Percentiles rank a stretch among this genome's conserved stretches.
phyloP scores from a whole-genome alignment of 345 rosid species.

The Ricinus communis region DNA sequence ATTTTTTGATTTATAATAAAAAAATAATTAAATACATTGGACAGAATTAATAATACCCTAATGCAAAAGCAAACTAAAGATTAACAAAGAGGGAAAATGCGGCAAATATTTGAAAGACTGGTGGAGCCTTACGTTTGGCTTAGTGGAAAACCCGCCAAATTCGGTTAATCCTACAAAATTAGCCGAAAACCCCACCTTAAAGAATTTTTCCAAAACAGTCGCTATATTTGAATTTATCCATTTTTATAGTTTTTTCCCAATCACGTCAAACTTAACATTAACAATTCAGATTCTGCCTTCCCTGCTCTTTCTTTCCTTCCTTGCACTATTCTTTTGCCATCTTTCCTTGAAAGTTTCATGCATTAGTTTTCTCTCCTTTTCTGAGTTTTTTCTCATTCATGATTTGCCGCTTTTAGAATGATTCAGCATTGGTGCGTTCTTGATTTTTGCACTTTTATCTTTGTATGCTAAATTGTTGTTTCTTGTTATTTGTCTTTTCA shows the following conservation, averaged over 20 bases:
- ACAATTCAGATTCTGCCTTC: background rate
- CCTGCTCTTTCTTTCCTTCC: background rate
- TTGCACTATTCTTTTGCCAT: background rate
- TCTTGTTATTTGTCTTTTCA: background rate
- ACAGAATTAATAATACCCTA: too few species aligned
- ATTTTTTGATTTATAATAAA: too few species aligned
- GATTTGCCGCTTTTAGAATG: background rate
- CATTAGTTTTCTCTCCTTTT: background rate
- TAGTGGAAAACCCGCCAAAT: conserved; percentile 29
- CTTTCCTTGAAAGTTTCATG: background rate
- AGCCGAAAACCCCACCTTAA: background rate
- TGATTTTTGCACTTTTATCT: background rate
- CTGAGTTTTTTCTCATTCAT: background rate
- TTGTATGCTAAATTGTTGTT: background rate
- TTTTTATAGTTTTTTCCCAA: conserved; percentile 8
- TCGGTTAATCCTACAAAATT: conserved; percentile 27
- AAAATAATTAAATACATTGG: too few species aligned
- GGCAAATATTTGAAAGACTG: too few species aligned
- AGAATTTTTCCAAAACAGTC: conserved; percentile 13
- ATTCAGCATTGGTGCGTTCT: conserved; percentile 4
- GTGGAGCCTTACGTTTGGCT: background rate
- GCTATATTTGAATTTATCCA: background rate
- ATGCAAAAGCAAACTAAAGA: too few species aligned
- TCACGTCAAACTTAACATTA: too few species aligned
- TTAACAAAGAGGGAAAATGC: too few species aligned